These are phyloP conservation scores for Lactifluus volemus DNA, from an alignment of 768 basidiomycete species.

Conservation along the genomic window DNA sequence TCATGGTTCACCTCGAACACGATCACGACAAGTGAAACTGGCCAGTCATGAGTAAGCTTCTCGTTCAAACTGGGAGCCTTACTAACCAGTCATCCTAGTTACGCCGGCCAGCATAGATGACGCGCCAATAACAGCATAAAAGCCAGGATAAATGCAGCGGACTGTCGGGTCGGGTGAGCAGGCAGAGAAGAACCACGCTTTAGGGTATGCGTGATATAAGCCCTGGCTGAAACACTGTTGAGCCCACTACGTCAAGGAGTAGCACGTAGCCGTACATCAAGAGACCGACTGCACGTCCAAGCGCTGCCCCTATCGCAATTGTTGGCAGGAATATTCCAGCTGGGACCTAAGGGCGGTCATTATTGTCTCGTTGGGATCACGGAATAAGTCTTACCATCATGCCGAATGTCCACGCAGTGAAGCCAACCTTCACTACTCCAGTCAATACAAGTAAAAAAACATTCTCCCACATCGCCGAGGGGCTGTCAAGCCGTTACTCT, in stretches of 20 bases:
- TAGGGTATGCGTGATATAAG: constrained; percentile 54
- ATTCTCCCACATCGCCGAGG: constrained; percentile 57
- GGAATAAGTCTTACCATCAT: constrained; percentile 45
- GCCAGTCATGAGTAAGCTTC: background rate
- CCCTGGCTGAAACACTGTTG: constrained; percentile 42
- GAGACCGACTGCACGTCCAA: constrained; percentile 63
- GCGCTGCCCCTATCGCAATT: constrained; percentile 63
- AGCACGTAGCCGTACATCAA: constrained; percentile 40
- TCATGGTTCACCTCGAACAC: constrained; percentile 49
- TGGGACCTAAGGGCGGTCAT: constrained; percentile 41
- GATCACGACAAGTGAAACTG: constrained; percentile 70
- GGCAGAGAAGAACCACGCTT: constrained; percentile 59
- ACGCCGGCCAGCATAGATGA: constrained; percentile 71
- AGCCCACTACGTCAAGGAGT: background rate
- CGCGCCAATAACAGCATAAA: constrained; percentile 71
- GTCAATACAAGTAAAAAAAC: constrained; percentile 58
- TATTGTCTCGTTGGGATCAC: background rate
- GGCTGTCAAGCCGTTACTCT: constrained; percentile 32
- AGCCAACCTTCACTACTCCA: constrained; percentile 46
- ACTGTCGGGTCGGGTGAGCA: constrained; percentile 66
- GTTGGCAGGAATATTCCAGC: constrained; percentile 73
- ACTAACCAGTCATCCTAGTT: constrained; percentile 65
- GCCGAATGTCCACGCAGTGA: constrained; percentile 74
- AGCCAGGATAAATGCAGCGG: constrained; percentile 63
- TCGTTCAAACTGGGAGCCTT: background rate